These are phyloP conservation scores for Cryptococcus depauperatus DNA, from an alignment of 1,284 basidiomycete species.

Conservation along the genomic window DNA sequence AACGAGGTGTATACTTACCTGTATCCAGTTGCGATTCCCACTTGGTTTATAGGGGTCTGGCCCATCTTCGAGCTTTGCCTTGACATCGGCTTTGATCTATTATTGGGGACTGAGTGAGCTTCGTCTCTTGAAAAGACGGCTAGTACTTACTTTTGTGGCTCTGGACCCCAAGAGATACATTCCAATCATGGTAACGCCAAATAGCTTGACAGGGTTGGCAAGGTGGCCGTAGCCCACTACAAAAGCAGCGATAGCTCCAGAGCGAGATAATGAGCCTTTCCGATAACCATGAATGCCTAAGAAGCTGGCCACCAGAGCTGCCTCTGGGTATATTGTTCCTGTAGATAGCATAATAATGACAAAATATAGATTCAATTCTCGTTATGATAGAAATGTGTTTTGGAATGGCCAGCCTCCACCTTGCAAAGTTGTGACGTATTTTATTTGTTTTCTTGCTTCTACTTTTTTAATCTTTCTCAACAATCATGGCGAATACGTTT, in stretches of 20 bases:
- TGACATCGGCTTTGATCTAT: conserved; percentile 51
- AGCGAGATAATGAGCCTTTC: conserved; percentile 43
- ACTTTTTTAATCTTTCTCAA: no score
- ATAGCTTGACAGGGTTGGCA: conserved; percentile 45
- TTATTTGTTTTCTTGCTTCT: no score
- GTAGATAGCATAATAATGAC: background rate
- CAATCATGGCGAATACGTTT: conserved; percentile 2
- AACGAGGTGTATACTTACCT: conserved; percentile 47
- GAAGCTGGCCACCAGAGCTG: conserved; percentile 46
- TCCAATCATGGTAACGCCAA: conserved; percentile 65
- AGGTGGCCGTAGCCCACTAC: conserved; percentile 54
- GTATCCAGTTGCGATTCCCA: conserved; percentile 62
- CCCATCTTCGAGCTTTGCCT: conserved; percentile 69
- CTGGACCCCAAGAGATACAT: conserved; percentile 76
- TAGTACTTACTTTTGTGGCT: conserved; percentile 75
- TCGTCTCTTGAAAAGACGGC: background rate
- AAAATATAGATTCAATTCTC: no score
- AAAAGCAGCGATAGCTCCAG: conserved; percentile 60
- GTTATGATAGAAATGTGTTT: no score
- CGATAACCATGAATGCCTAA: conserved; percentile 52
- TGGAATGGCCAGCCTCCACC: no score
- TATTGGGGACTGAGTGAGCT: no score
- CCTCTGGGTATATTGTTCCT: conserved; percentile 30
- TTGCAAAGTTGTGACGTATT: background rate
- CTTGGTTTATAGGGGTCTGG: conserved; percentile 55